These are phyloP conservation scores for Pseudocercospora fijiensis DNA, from an alignment of 2,329 filamentous ascomycete species.

Conservation along the genomic window DNA sequence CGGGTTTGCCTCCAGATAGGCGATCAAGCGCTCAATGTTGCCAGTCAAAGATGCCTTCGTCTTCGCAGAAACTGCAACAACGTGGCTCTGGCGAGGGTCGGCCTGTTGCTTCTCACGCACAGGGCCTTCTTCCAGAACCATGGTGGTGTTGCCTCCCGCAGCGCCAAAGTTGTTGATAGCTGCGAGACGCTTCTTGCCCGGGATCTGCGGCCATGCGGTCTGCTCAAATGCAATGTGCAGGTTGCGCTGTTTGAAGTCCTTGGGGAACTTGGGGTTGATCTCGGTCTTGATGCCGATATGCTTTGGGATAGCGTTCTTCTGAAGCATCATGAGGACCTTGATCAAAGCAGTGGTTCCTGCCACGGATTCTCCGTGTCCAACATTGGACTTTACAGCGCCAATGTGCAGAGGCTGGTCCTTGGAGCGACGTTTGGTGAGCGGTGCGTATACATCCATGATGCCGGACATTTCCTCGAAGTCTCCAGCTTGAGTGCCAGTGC, in stretches of 20 bases:
- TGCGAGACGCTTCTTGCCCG: slow-evolving; percentile 40
- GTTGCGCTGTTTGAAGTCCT: slow-evolving; percentile 57
- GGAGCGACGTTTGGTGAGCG: neutral
- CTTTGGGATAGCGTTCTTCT: slow-evolving; percentile 36
- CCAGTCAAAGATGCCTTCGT: slow-evolving; percentile 47
- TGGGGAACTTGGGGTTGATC: slow-evolving; percentile 61
- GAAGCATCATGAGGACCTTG: slow-evolving; percentile 41
- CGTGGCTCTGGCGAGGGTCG: slow-evolving; percentile 58
- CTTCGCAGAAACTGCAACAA: slow-evolving; percentile 62
- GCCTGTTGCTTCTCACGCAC: slow-evolving; percentile 30
- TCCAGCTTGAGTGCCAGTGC: slow-evolving; percentile 21
- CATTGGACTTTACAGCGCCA: slow-evolving; percentile 39
- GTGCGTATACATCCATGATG: slow-evolving; percentile 9
- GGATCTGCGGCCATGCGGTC: slow-evolving; percentile 40
- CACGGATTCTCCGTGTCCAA: slow-evolving; percentile 41
- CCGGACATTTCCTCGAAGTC: slow-evolving; percentile 15
- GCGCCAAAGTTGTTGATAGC: slow-evolving; percentile 69
- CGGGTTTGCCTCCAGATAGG: slow-evolving; percentile 56
- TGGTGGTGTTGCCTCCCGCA: slow-evolving; percentile 68
- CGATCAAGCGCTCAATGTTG: slow-evolving; percentile 58
- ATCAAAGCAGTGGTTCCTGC: slow-evolving; percentile 37
- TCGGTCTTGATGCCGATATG: slow-evolving; percentile 45
- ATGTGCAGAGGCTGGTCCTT: slow-evolving; percentile 30
- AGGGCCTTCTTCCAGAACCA: slow-evolving; percentile 64
- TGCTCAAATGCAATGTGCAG: slow-evolving; percentile 56